phyloP scores from a whole-genome alignment of 2,329 filamentous ascomycete species.

The Drechslera avenae region DNA sequence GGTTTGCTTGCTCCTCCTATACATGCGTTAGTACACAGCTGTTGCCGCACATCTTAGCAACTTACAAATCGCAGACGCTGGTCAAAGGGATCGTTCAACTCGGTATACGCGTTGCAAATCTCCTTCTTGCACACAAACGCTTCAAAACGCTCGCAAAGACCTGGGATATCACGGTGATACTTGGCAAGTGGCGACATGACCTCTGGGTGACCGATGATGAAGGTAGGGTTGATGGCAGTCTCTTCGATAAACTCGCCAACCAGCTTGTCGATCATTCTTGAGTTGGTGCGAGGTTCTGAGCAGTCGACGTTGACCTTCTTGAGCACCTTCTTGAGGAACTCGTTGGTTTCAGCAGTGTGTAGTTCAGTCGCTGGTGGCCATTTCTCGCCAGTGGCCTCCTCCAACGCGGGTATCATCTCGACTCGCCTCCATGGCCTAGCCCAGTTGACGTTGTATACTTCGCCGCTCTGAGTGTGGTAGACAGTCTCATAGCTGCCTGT shows the following conservation, averaged over 20 bases:
- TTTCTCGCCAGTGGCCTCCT: slow-evolving; percentile 87
- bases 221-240: slow-evolving; percentile 90
- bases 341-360: slow-evolving; percentile 85
- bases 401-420: slow-evolving; percentile 93
- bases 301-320: slow-evolving; percentile 92
- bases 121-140: slow-evolving; percentile 98
- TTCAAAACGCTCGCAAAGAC: slow-evolving; percentile 94
- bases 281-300: slow-evolving; percentile 86
- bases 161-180: slow-evolving; percentile 80
- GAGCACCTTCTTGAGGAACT: slow-evolving; percentile 76
- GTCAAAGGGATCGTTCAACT: slow-evolving; percentile 96
- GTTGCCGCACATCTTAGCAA: neutral
- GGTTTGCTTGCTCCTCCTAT: slow-evolving; percentile 81
- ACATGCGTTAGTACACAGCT: slow-evolving; percentile 5
- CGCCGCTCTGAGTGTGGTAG: slow-evolving; percentile 84
- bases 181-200: slow-evolving; percentile 98
- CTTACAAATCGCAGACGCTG: slow-evolving; percentile 73
- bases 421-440: slow-evolving; percentile 89
- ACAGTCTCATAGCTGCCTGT: slow-evolving; percentile 84
- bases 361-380: slow-evolving; percentile 89
- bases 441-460: slow-evolving; percentile 94
- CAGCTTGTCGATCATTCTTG: slow-evolving; percentile 94
- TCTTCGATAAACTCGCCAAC: slow-evolving; percentile 93
- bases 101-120: slow-evolving; percentile 95
- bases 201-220: slow-evolving; percentile 80